Conservation (phyloP, 805 yeast species). For the Phaffomyces thermotolerans region DNA sequence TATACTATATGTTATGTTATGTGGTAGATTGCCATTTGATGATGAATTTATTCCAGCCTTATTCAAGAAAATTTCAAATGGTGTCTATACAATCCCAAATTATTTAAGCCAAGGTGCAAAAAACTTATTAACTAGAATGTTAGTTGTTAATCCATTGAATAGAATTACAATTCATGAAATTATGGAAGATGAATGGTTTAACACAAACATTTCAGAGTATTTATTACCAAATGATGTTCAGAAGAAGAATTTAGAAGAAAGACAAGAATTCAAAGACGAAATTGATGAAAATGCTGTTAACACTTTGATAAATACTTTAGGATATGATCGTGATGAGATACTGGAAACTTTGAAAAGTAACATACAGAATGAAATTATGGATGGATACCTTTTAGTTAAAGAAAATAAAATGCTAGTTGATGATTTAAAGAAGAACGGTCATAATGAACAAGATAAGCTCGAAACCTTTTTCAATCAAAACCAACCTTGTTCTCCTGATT, state of each 20-base stretch:
- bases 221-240: slow-evolving; percentile 46
- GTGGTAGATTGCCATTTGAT: slow-evolving; percentile 93
- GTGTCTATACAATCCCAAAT: slow-evolving; percentile 86
- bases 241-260: slow-evolving; percentile 28
- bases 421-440: slow-evolving; percentile 45
- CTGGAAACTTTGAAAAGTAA: slow-evolving; percentile 59
- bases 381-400: slow-evolving; percentile 76
- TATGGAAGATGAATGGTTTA: slow-evolving; percentile 93
- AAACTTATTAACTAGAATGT: slow-evolving; percentile 75
- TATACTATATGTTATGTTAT: slow-evolving; percentile 87
- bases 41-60: slow-evolving; percentile 93
- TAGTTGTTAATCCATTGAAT: slow-evolving; percentile 89
- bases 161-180: slow-evolving; percentile 90
- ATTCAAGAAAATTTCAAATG: slow-evolving; percentile 86
- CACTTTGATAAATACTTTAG: slow-evolving; percentile 77
- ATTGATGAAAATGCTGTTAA: slow-evolving; percentile 71
- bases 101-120: slow-evolving; percentile 83
- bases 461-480: slow-evolving; percentile 55
- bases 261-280: slow-evolving; percentile 1
- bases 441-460: slow-evolving; percentile 34
- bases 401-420: slow-evolving; percentile 69
- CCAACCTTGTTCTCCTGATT: slow-evolving; percentile 35
- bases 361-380: slow-evolving; percentile 66
- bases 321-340: slow-evolving; percentile 80
- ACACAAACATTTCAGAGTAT: slow-evolving; percentile 70